Conservation (phyloP, 106 monocot species). For the Narthecium ossifragum region DNA sequence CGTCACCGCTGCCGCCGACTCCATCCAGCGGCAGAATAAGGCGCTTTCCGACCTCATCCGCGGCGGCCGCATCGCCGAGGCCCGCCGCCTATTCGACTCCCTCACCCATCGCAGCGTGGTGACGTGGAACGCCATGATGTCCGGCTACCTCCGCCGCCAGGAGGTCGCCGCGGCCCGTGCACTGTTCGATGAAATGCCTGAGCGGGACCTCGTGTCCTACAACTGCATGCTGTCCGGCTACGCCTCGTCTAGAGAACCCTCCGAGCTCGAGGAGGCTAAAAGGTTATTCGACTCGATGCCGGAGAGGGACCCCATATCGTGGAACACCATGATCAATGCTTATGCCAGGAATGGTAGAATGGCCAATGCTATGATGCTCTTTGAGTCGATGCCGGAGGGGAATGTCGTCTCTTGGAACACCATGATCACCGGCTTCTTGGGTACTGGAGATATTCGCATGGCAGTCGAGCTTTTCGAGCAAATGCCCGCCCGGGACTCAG, state of each 20-base stretch:
- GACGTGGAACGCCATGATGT: conserved; percentile 66
- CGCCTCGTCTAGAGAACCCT: conserved; percentile 10
- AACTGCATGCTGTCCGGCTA: conserved; percentile 67
- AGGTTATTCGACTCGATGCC: conserved; percentile 67
- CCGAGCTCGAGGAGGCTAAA: conserved; percentile 35
- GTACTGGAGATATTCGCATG: conserved; percentile 24
- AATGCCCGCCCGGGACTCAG: conserved; percentile 46
- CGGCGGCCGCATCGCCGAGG: conserved; percentile 34
- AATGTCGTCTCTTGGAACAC: conserved; percentile 71
- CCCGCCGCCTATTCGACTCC: conserved; percentile 45
- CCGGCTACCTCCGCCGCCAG: conserved; percentile 29
- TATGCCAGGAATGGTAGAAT: conserved; percentile 43
- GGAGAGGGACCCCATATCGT: conserved; percentile 36
- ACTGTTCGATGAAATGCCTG: conserved; percentile 66
- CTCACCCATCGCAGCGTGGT: conserved; percentile 37
- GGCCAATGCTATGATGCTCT: conserved; percentile 42
- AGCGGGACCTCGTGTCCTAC: conserved; percentile 54
- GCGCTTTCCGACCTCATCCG: conserved; percentile 47
- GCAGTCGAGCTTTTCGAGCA: conserved; percentile 58
- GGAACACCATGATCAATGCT: conserved; percentile 70
- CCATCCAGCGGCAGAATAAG: conserved; percentile 33
- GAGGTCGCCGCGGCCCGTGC: conserved; percentile 34
- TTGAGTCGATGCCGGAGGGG: conserved; percentile 53
- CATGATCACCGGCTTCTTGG: conserved; percentile 53
- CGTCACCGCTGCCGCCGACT: too few relatives aligned